Conservation (phyloP, 305 asterid species). For the Andrographis paniculata region DNA sequence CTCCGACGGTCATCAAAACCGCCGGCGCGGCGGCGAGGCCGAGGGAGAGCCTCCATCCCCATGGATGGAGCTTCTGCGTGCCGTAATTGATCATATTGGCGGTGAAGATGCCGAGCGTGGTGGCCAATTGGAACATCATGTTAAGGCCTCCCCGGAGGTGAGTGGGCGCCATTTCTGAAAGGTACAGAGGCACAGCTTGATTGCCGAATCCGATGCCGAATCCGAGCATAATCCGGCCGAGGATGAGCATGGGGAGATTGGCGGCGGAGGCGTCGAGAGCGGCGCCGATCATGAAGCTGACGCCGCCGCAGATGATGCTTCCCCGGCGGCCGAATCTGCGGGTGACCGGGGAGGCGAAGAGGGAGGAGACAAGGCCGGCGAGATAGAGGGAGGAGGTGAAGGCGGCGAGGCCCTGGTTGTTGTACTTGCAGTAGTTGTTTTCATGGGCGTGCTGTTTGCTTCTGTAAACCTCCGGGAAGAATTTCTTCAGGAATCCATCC, state of each 20-base stretch:
- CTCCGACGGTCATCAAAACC: conserved; percentile 64
- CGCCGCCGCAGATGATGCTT: conserved; percentile 79
- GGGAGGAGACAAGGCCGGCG: conserved; percentile 69
- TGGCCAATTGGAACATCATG: conserved; percentile 92
- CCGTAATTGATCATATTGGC: conserved; percentile 93
- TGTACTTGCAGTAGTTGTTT: conserved; percentile 86
- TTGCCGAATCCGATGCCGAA: conserved; percentile 95
- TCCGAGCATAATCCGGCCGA: conserved; percentile 88
- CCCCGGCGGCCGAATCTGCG: conserved; percentile 61
- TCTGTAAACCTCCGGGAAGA: conserved; percentile 59
- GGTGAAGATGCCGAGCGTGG: conserved; percentile 81
- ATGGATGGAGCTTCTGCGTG: conserved; percentile 62
- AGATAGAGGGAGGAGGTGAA: conserved; percentile 87
- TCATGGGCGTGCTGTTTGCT: conserved; percentile 59
- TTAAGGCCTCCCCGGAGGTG: conserved; percentile 82
- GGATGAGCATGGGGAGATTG: conserved; percentile 68
- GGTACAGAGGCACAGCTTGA: conserved; percentile 90
- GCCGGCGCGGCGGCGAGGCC: conserved; percentile 92
- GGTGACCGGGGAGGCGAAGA: conserved; percentile 70
- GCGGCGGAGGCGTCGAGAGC: conserved; percentile 55
- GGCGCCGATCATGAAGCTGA: conserved; percentile 71
- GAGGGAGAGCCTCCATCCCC: conserved; percentile 96
- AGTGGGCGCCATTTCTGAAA: conserved; percentile 97
- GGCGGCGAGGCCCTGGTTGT: conserved; percentile 71
- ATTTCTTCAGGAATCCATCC: conserved; percentile 68